A percentile compares a stretch with the other conserved stretches of the same genome.
Evolutionary conservation across 2,329 filamentous ascomycete genomes (phyloP).

Genomic region (Cucurbitaria berberidis): DNA sequence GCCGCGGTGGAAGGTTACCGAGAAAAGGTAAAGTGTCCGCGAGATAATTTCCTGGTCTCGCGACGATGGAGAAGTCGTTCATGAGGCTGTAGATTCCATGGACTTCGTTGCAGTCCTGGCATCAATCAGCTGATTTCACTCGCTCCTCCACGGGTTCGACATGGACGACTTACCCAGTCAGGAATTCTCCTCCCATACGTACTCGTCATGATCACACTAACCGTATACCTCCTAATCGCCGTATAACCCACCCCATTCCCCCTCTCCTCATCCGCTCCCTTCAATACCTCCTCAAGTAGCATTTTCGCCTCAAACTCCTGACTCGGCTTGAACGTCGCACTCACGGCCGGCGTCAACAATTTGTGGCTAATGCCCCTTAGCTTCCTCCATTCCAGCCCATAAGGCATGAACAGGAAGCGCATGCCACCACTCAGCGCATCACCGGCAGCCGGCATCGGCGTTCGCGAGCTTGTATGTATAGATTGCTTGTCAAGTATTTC

Average conservation of each 20-base stretch:
- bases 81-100: slow-evolving; percentile 43
- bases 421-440: slow-evolving; percentile 51
- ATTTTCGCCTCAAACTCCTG: slow-evolving; percentile 57
- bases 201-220: slow-evolving; percentile 47
- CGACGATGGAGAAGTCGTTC: slow-evolving; percentile 41
- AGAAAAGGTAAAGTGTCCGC: slow-evolving; percentile 42
- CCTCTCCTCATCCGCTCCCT: slow-evolving; percentile 26
- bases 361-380: slow-evolving; percentile 49
- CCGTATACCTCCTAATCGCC: slow-evolving; percentile 40
- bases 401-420: slow-evolving; percentile 52
- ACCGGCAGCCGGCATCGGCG: slow-evolving; percentile 49
- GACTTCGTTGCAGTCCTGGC: slow-evolving; percentile 41
- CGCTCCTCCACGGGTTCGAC: background rate
- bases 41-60: slow-evolving; percentile 38
- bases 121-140: background rate
- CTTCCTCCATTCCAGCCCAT: slow-evolving; percentile 51
- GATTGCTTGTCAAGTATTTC: slow-evolving; percentile 55
- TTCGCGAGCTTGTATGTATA: slow-evolving; percentile 43
- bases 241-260: slow-evolving; percentile 35
- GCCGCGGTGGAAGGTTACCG: slow-evolving; percentile 28
- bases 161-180: slow-evolving; percentile 32
- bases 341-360: slow-evolving; percentile 46
- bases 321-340: slow-evolving; percentile 50
- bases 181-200: slow-evolving; percentile 44
- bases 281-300: slow-evolving; percentile 51